Percentiles rank a stretch among this genome's conserved stretches.
phyloP scores from a whole-genome alignment of 2,329 filamentous ascomycete genomes.

The Coleophoma crateriformis region DNA sequence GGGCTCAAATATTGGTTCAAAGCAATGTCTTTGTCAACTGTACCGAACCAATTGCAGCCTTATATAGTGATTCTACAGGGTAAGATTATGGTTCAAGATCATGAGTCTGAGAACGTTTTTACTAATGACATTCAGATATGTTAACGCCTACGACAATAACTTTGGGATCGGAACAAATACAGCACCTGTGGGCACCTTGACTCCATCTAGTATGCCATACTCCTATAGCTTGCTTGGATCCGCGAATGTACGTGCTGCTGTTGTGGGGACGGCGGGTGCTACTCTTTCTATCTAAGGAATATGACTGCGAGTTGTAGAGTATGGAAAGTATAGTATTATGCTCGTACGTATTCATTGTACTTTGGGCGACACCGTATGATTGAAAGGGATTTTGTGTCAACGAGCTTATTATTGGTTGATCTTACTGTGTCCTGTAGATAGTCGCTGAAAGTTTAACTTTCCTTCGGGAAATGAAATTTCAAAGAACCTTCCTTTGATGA shows the following conservation, averaged over 20 bases:
- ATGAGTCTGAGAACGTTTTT: conserved; percentile 30
- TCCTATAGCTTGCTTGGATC: conserved; percentile 46
- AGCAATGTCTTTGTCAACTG: conserved; percentile 44
- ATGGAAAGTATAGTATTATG: too few species aligned
- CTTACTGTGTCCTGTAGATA: too few species aligned
- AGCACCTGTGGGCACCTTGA: conserved; percentile 44
- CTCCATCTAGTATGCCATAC: conserved; percentile 41
- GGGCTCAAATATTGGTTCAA: conserved; percentile 54
- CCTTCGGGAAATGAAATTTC: too few species aligned
- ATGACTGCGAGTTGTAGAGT: too few species aligned
- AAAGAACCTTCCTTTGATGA: too few species aligned
- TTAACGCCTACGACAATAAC: conserved; percentile 37
- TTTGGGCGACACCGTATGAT: too few species aligned
- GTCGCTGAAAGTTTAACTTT: too few species aligned
- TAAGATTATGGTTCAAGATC: neutral
- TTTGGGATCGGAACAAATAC: conserved; percentile 40
- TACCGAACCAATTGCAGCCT: conserved; percentile 28
- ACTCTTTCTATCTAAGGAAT: too few species aligned
- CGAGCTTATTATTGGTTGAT: too few species aligned
- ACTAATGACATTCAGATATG: conserved; percentile 30
- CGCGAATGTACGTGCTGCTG: conserved; percentile 27
- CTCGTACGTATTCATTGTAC: too few species aligned
- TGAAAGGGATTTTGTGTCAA: too few species aligned
- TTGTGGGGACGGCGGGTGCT: too few species aligned
- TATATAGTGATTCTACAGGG: conserved; percentile 12